Base-by-base conservation (phyloP, 1,139 yeast species). In the Protomyces macrosporus region DNA sequence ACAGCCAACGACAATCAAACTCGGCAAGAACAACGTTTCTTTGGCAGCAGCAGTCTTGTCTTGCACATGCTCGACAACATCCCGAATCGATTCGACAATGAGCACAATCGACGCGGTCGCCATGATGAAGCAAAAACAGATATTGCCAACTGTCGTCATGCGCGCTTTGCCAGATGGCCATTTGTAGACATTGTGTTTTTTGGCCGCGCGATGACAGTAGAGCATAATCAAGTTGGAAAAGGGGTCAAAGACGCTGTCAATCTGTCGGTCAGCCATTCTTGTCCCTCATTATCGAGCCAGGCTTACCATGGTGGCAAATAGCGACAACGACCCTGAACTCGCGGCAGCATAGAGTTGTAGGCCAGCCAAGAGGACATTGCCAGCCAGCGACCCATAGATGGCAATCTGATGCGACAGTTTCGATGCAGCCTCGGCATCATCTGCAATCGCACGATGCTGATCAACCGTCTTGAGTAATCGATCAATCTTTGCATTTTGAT, bases 181-280 rank as follows among this genome's bases (percentile, higher is more conserved):
- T 53, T 61, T 60, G 12, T 65, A 48, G 32, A 55, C 51, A 55
- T 66, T 65, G 14, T 65, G 67, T 33, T 53, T 52, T 7, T 54
- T 40, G 32, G 66, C 67, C 1, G 68, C 65, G n/a, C 64, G 52
- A 34, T 66, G 65, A 40, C 67, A 45, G 51, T 56, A 36, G 23
- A 66, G 54, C 58, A 67, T 66, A 40, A 65, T 58, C 54, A 65
- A 32, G 14, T 67, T 67, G 23, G 66, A 61, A 50, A 67, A 34
- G 30, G 68, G 69, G 55, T 67, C 69, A 39, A 67, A 67, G 23
- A 67, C 39, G 6, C 68, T 62, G 56, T 67, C 69, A 6, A 68
- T 42, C 48, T 42, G 1, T 36, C 39, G 48, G 23, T 7, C 48
- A 23, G 23, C 23, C 2, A 1, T 23, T 23, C 23, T 23, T 1